These are phyloP conservation scores for Metschnikowia picachoensis DNA, from an alignment of 805 yeast genomes.

Conservation along the genomic window DNA sequence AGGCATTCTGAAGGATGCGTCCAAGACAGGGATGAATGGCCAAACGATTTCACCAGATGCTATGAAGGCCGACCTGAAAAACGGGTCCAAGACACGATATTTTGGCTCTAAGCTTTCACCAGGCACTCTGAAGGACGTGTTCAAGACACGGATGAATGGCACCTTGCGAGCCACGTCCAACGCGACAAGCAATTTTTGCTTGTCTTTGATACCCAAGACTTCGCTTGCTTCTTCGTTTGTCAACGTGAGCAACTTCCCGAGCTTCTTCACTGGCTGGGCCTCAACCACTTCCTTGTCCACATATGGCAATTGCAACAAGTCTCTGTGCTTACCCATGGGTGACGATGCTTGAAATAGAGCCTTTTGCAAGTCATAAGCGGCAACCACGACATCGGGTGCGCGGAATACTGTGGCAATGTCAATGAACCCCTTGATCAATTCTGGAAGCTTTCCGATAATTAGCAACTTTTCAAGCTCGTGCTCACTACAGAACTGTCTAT, in stretches of 20 bases:
- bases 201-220: constrained; percentile 52
- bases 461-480: constrained; percentile 43
- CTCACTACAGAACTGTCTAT: constrained; percentile 40
- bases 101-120: too few relatives aligned
- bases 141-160: constrained; percentile 66
- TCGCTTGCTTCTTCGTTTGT: constrained; percentile 52
- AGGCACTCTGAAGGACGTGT: too few relatives aligned
- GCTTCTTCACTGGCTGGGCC: constrained; percentile 46
- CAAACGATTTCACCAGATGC: too few relatives aligned
- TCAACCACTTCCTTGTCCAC: constrained; percentile 49
- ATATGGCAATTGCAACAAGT: constrained; percentile 77
- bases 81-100: too few relatives aligned
- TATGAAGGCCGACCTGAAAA: too few relatives aligned
- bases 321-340: constrained; percentile 49
- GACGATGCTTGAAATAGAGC: constrained; percentile 73
- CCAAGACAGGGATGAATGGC: too few relatives aligned
- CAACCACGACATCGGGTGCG: constrained; percentile 57
- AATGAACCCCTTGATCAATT: constrained; percentile 63
- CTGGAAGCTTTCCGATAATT: constrained; percentile 61
- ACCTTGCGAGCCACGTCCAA: constrained; percentile 56
- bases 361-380: constrained; percentile 64
- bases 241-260: constrained; percentile 66
- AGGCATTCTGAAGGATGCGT: constrained; percentile 76
- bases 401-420: constrained; percentile 83
- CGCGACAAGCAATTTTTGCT: constrained; percentile 43